These are phyloP conservation scores for Cutaneotrichosporon daszewskae DNA, from an alignment of 1,284 basidiomycete genomes.

Conservation along the genomic window DNA sequence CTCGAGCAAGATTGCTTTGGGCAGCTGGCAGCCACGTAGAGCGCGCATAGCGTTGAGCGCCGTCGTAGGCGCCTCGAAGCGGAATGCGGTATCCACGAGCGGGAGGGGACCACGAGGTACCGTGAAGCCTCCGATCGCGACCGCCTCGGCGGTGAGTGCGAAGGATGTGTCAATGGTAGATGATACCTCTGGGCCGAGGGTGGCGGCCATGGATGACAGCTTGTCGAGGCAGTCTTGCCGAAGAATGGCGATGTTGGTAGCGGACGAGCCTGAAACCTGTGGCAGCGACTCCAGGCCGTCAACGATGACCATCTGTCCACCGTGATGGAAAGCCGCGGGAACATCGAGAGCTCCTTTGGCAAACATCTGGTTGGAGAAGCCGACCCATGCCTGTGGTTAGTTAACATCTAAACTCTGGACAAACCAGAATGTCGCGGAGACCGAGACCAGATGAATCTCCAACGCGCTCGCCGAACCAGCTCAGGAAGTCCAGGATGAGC, in stretches of 20 bases:
- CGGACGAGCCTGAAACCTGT: slow-evolving; percentile 52
- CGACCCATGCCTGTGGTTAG: slow-evolving; percentile 94
- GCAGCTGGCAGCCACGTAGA: slow-evolving; percentile 79
- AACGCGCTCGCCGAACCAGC: slow-evolving; percentile 68
- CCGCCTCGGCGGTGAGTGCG: slow-evolving; percentile 17
- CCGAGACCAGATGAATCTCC: slow-evolving; percentile 60
- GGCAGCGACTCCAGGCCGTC: slow-evolving; percentile 76
- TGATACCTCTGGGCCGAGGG: slow-evolving; percentile 15
- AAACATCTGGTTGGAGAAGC: slow-evolving; percentile 70
- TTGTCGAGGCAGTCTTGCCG: slow-evolving; percentile 37
- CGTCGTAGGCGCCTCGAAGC: slow-evolving; percentile 82
- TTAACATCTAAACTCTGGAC: too few relatives aligned
- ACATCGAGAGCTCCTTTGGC: slow-evolving; percentile 43
- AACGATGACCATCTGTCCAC: slow-evolving; percentile 76
- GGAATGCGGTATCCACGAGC: slow-evolving; percentile 54
- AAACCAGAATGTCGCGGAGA: slow-evolving; percentile 82
- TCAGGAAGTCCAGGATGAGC: slow-evolving; percentile 69
- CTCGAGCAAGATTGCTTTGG: slow-evolving; percentile 90
- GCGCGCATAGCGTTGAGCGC: slow-evolving; percentile 84
- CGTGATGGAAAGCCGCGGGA: slow-evolving; percentile 70
- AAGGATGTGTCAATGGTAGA: slow-evolving; percentile 12
- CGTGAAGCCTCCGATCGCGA: slow-evolving; percentile 72
- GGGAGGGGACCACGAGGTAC: slow-evolving; percentile 58
- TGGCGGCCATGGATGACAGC: slow-evolving; percentile 23
- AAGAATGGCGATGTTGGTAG: slow-evolving; percentile 28